Evolutionary conservation across 1,139 yeast genomes (phyloP), one percentile per base, ranked within the genome.

Genomic region (Suhomyces coccinellae): DNA sequence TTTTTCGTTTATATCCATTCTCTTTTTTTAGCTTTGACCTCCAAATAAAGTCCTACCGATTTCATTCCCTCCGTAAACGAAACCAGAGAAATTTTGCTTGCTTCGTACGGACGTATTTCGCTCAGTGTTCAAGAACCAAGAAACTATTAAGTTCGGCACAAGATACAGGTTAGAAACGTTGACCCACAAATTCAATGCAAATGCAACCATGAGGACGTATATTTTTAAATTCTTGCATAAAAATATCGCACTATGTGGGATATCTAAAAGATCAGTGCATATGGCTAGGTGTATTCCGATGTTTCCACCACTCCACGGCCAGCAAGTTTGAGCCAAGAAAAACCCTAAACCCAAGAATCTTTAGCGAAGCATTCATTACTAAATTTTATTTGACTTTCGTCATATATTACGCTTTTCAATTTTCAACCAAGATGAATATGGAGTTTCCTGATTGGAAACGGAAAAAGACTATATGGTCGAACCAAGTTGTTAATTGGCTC

Each of bases 281-380:
- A 27, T 35, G 31, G 31, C 12, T 13, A 22, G 15, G n/a, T 24
- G 36, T 36, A 8, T 3, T 14, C 44, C 44, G 44, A 41, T 36
- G 44, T 41, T 41, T 36, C 44, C 44, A 41, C 44, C 44, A 41
- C 35, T 41, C 16, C 26, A 27, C 20, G 22, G 16, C 17, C 15
- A 13, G 17, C n/a, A 34, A 8, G 13, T 13, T n/a, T 24, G 29
- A 6, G 36, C 36, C 36, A 34, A 34, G 28, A 26, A 10, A 7
- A 14, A 5, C n/a, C 3, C 8, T n/a, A 34, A 4, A 11, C 10
- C 9, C 9, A 12, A n/a, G 14, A 34, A 24, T 16, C 29, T 26
- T 20, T 10, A 34, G 6, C 29, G 29, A 10, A 10, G 29, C 7
- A 5, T 26, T 26, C 7, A 26, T 5, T 8, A 4, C n/a, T 26